Conservation (phyloP, 2,329 filamentous ascomycete species). For the Grosmannia clavigera region DNA sequence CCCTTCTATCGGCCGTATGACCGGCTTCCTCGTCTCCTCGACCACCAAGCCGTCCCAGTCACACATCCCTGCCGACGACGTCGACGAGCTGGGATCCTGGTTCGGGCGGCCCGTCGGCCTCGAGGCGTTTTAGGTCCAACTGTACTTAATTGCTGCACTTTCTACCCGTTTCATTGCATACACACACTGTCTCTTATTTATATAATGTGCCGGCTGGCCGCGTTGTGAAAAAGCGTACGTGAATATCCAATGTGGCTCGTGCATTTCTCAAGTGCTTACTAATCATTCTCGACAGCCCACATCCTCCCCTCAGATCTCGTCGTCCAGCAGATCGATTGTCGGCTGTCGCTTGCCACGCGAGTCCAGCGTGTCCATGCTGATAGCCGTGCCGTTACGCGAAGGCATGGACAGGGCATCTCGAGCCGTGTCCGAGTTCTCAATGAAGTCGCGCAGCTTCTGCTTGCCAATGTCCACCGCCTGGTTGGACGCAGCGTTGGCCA, state of each 20-base stretch:
- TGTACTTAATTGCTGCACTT: background rate
- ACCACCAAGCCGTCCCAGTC: slow-evolving; percentile 24
- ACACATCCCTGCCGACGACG: slow-evolving; percentile 33
- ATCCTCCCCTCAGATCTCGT: slow-evolving; percentile 35
- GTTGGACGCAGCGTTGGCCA: slow-evolving; percentile 75
- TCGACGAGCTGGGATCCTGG: slow-evolving; percentile 52
- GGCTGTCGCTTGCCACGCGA: slow-evolving; percentile 41
- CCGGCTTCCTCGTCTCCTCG: slow-evolving; percentile 54
- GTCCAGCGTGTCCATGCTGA: slow-evolving; percentile 49
- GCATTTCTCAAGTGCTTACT: too few species aligned
- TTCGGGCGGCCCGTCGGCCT: slow-evolving; percentile 62
- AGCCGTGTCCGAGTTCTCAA: slow-evolving; percentile 77
- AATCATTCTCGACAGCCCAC: background rate
- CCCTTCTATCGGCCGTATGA: slow-evolving; percentile 59
- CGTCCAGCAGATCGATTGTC: slow-evolving; percentile 23
- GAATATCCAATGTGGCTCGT: too few species aligned
- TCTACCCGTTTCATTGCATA: background rate
- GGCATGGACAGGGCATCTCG: slow-evolving; percentile 73
- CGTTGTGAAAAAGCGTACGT: too few species aligned
- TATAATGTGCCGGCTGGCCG: too few species aligned
- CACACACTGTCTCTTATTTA: background rate
- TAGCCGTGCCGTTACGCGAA: slow-evolving; percentile 22
- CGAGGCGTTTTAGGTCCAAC: slow-evolving; percentile 49
- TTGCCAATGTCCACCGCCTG: slow-evolving; percentile 89
- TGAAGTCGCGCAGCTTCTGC: slow-evolving; percentile 77